Conservation (phyloP, 208 protist genomes). For the Wallacemonas sp. region DNA sequence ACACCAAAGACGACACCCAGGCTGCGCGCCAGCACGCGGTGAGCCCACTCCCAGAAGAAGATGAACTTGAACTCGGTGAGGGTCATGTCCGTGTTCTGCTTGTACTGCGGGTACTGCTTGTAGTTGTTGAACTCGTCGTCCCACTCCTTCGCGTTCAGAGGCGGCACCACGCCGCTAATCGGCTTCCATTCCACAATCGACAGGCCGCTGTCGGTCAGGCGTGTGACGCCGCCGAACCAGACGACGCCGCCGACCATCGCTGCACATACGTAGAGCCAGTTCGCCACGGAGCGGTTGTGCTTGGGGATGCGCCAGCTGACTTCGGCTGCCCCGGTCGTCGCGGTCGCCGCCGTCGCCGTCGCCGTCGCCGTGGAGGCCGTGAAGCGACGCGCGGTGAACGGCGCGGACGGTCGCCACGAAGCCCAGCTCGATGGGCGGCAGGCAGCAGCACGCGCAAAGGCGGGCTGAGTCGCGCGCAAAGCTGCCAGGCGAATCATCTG, state of each 20-base stretch:
- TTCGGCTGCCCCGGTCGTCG: not conserved
- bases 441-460: not conserved
- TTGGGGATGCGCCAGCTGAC: constrained; percentile 30
- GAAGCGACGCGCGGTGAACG: not conserved
- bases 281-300: constrained; percentile 69
- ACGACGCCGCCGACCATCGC: constrained; percentile 91
- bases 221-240: constrained; percentile 94
- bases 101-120: constrained; percentile 96
- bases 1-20: constrained; percentile 90
- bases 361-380: not conserved
- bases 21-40: constrained; percentile 92
- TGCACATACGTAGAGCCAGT: constrained; percentile 89
- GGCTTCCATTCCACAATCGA: constrained; percentile 96
- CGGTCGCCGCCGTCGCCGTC: not conserved
- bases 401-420: not conserved
- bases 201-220: constrained; percentile 94
- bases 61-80: constrained; percentile 97
- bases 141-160: constrained; percentile 92
- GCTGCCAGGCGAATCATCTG: constrained; percentile 26
- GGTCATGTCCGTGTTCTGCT: constrained; percentile 94
- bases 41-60: constrained; percentile 97
- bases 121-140: constrained; percentile 96
- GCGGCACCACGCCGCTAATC: constrained; percentile 88
- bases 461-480: constrained; percentile 10
- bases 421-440: not conserved